These are phyloP conservation scores for Populus simonii DNA, from an alignment of 345 rosid species.

Conservation along the genomic window DNA sequence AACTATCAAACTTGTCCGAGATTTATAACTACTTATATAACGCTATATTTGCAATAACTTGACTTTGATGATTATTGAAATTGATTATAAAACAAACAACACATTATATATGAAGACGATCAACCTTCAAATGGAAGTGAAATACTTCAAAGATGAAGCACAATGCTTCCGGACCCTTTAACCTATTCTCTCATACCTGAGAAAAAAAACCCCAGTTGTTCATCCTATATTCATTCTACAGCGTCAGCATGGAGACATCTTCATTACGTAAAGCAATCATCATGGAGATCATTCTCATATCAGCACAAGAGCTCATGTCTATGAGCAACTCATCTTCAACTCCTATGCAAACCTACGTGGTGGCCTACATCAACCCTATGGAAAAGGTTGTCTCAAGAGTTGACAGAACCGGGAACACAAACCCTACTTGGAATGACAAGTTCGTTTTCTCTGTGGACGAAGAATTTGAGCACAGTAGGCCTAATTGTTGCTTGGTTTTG, in stretches of 20 bases:
- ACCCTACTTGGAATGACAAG: slow-evolving; percentile 2
- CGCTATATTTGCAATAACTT: no score
- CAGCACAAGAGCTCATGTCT: background rate
- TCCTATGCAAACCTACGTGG: background rate
- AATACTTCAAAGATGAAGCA: no score
- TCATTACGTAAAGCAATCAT: background rate
- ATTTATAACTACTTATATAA: no score
- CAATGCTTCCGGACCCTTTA: no score
- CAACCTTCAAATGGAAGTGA: no score
- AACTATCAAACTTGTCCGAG: no score
- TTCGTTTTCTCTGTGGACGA: background rate
- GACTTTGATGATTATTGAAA: no score
- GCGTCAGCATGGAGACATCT: background rate
- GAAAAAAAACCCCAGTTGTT: no score
- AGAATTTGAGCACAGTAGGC: background rate
- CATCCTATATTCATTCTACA: background rate
- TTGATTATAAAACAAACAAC: no score
- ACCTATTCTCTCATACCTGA: no score
- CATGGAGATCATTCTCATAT: background rate
- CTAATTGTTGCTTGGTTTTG: background rate
- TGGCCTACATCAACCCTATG: background rate
- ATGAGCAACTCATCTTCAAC: background rate
- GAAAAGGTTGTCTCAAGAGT: background rate
- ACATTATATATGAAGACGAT: no score
- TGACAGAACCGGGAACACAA: background rate